Conservation (phyloP, 1,284 basidiomycete species). For the Hemileia vastatrix region DNA sequence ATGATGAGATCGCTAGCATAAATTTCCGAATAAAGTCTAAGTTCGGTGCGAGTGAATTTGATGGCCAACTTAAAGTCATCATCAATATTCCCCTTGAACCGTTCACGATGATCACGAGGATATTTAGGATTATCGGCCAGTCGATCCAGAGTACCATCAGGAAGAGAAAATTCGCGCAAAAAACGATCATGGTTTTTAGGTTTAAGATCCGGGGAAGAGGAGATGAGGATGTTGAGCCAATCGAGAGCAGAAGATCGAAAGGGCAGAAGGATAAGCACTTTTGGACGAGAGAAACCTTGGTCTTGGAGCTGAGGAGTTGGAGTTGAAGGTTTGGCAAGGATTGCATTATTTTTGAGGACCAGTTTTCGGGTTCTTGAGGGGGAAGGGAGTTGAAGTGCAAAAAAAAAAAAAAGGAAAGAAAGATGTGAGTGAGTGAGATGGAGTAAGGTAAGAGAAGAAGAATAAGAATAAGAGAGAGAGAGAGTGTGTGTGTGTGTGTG, state of each 20-base stretch:
- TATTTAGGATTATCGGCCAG: slow-evolving; percentile 48
- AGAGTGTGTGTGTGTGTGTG: background rate
- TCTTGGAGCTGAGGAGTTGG: slow-evolving; percentile 63
- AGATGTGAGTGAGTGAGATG: slow-evolving; percentile 29
- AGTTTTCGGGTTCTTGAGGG: slow-evolving; percentile 66
- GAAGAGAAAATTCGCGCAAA: slow-evolving; percentile 68
- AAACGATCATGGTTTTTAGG: slow-evolving; percentile 81
- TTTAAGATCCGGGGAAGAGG: slow-evolving; percentile 54
- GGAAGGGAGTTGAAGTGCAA: slow-evolving; percentile 38
- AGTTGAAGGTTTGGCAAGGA: slow-evolving; percentile 40
- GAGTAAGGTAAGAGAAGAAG: slow-evolving; percentile 33
- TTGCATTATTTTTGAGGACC: slow-evolving; percentile 17
- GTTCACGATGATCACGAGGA: slow-evolving; percentile 62
- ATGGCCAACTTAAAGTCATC: slow-evolving; percentile 88
- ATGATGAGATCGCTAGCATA: slow-evolving; percentile 85
- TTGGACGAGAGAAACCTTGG: slow-evolving; percentile 95
- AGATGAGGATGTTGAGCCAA: slow-evolving; percentile 56
- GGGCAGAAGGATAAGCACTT: slow-evolving; percentile 79
- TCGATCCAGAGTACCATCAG: slow-evolving; percentile 70
- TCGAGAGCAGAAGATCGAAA: slow-evolving; percentile 78
- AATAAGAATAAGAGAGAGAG: slow-evolving; percentile 21
- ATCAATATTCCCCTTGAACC: slow-evolving; percentile 92
- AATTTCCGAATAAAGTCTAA: slow-evolving; percentile 79
- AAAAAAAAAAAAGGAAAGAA: slow-evolving; percentile 25
- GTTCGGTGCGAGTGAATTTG: slow-evolving; percentile 67